Conservation (phyloP, 305 asterid species). For the Solanum chacoense region DNA sequence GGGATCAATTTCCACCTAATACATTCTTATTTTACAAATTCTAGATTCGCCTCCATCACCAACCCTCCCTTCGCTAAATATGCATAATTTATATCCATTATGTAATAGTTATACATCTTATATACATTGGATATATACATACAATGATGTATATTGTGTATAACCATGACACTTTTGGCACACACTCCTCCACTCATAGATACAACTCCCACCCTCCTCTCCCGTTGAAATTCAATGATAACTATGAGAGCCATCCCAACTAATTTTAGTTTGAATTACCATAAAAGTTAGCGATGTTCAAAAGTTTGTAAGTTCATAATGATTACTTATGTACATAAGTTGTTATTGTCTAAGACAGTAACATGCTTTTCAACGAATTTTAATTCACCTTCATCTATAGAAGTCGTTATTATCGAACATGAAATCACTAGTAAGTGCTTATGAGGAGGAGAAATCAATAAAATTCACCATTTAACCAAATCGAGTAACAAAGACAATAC, state of each 20-base stretch:
- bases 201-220: background rate
- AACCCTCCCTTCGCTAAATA: background rate
- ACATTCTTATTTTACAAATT: background rate
- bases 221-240: background rate
- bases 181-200: background rate
- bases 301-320: no score
- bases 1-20: background rate
- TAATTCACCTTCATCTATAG: background rate
- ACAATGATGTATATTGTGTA: background rate
- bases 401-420: background rate
- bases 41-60: background rate
- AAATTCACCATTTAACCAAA: no score
- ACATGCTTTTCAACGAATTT: background rate
- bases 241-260: background rate
- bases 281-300: no score
- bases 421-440: background rate
- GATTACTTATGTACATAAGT: no score
- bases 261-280: no score
- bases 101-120: background rate
- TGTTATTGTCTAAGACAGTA: no score
- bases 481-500: background rate
- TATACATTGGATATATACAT: background rate
- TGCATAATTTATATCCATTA: background rate
- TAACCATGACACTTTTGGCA: background rate
- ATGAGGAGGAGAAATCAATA: background rate